Evolutionary conservation across 345 rosid genomes (phyloP), one percentile per base, ranked within the genome.

Genomic region (Angophora floribunda): DNA sequence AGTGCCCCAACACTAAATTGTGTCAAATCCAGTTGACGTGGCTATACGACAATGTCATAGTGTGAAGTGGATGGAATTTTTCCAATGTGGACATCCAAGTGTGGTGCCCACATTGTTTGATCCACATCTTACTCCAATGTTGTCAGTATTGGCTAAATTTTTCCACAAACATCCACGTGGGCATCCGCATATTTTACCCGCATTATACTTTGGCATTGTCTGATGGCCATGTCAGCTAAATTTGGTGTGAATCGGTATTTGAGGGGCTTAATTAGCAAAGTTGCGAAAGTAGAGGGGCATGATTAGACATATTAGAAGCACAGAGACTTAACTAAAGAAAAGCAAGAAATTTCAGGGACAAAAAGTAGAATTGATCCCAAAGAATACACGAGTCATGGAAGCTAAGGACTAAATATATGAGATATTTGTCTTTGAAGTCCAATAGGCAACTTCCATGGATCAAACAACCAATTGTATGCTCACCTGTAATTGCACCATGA

Each of bases 401-500:
- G 49, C 82, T 41, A 9, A 75, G 49, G 82, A 75, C 82, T 44
- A 41, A 41, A 49, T 41, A 75, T 75, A 75, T 75, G 82, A 75
- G 14, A 70, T 36, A 24, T 70, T 36, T 17, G 49, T 30, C 47
- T 7, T 41, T 32, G 50, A 80, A 78, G 57, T 67, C 19, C 78
- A 59, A 88, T 44, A 86, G 51, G 41, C 21, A 78, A 47, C 26
- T 49, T 11, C 51, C 51, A 47, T 7, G 65, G n/a, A 52, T 86
- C 87, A 89, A 52, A 36, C 50, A 85, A 28, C 55, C 10, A 12
- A 78, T 61, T 13, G 44, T 24, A 86, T 51, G 52, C 93, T 65
- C 86, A 96, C 99, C 99, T 93, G 99, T 89, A 98, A 91, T 94
- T 94, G 99, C 75, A 91, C 97, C 93, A 96, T 94, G 92, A 98